A percentile compares a stretch with the other conserved stretches of the same genome.
phyloP scores from a whole-genome alignment of 768 basidiomycete species.

The Clitopilus passeckerianus region DNA sequence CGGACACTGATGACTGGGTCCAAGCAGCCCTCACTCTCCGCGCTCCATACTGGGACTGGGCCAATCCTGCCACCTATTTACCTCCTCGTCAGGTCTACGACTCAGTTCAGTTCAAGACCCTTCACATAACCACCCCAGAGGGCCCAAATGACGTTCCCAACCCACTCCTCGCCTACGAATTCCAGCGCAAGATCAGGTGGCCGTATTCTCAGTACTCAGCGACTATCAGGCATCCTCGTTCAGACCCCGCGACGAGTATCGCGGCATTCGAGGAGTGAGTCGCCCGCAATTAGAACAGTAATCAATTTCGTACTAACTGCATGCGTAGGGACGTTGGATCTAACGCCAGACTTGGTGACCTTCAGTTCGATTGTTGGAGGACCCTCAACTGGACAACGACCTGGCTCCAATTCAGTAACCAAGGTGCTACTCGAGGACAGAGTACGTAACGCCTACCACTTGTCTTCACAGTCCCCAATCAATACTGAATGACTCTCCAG shows the following conservation, averaged over 20 bases:
- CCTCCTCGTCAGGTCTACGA: not conserved
- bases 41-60: not conserved
- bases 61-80: not conserved
- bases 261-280: not conserved
- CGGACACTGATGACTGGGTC: not conserved
- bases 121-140: not conserved
- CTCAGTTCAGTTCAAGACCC: not conserved
- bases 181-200: not conserved
- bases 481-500: not conserved
- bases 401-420: not conserved
- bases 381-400: not conserved
- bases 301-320: not conserved
- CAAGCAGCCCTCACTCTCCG: not conserved
- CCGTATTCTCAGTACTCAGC: not conserved
- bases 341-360: not conserved
- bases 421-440: not conserved
- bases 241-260: not conserved
- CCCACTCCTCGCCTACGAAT: not conserved
- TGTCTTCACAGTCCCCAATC: not conserved
- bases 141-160: not conserved
- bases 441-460: not conserved
- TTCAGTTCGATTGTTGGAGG: not conserved
- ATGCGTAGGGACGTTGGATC: not conserved
- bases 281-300: not conserved
- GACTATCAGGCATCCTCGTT: not conserved